Conservation (phyloP, 1,284 basidiomycete species). For the Neotropicomus parvogracilis region DNA sequence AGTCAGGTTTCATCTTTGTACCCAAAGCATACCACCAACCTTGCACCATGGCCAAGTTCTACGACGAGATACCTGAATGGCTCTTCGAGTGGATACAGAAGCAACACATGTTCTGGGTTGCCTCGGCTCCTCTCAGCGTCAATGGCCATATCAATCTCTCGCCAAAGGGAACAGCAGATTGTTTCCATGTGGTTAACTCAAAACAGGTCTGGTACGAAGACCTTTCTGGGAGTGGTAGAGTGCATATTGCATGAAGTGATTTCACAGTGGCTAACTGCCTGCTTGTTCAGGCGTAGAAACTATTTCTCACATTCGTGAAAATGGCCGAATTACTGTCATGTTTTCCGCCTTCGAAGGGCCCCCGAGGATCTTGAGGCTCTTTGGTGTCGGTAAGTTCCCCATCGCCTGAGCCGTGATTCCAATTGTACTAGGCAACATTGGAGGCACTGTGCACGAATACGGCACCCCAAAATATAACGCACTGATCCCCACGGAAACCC, state of each 20-base stretch:
- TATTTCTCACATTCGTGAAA: slow-evolving; percentile 53
- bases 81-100: slow-evolving; percentile 46
- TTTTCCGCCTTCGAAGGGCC: slow-evolving; percentile 54
- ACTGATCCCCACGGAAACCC: slow-evolving; percentile 40
- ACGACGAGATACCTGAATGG: slow-evolving; percentile 43
- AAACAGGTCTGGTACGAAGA: slow-evolving; percentile 55
- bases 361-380: slow-evolving; percentile 48
- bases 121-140: slow-evolving; percentile 45
- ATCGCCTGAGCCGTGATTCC: background rate
- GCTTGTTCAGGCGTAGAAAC: slow-evolving; percentile 44
- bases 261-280: background rate
- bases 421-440: slow-evolving; percentile 4
- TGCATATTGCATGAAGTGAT: background rate
- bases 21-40: background rate
- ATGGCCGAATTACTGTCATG: slow-evolving; percentile 52
- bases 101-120: slow-evolving; percentile 55
- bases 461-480: slow-evolving; percentile 48
- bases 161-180: slow-evolving; percentile 47
- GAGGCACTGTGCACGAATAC: slow-evolving; percentile 50
- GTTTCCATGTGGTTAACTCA: slow-evolving; percentile 44
- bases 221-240: slow-evolving; percentile 48
- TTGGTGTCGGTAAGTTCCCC: slow-evolving; percentile 40
- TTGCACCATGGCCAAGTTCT: slow-evolving; percentile 44
- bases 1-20: slow-evolving; percentile 5
- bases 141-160: slow-evolving; percentile 53